These are phyloP conservation scores for Trichoderma koningii DNA, from an alignment of 2,329 filamentous ascomycete genomes.

Conservation along the genomic window DNA sequence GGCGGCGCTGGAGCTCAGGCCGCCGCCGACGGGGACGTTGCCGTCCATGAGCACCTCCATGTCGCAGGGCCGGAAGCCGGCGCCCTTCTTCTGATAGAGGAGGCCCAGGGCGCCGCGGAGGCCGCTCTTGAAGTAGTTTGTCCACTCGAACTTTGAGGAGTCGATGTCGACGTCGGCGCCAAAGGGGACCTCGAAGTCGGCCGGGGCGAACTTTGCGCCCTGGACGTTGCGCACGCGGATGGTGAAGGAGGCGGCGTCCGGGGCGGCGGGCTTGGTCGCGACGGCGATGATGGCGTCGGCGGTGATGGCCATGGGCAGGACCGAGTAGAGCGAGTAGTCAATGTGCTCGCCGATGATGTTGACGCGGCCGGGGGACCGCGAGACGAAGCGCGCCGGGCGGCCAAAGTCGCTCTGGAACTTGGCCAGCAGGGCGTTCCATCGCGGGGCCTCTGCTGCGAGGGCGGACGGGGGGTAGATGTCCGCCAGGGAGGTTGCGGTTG, in stretches of 20 bases:
- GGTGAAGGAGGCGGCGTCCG: constrained; percentile 57
- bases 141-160: constrained; percentile 84
- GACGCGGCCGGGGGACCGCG: constrained; percentile 88
- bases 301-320: constrained; percentile 92
- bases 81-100: constrained; percentile 66
- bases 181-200: constrained; percentile 70
- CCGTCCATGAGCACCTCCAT: constrained; percentile 92
- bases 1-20: constrained; percentile 89
- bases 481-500: constrained; percentile 70
- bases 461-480: constrained; percentile 83
- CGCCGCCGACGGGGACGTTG: constrained; percentile 87
- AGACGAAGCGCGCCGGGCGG: constrained; percentile 73
- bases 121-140: constrained; percentile 97
- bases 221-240: constrained; percentile 82
- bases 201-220: constrained; percentile 70
- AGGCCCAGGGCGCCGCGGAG: constrained; percentile 79
- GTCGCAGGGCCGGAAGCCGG: constrained; percentile 63
- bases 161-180: constrained; percentile 75
- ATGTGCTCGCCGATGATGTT: constrained; percentile 99
- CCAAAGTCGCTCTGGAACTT: constrained; percentile 73
- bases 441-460: constrained; percentile 63
- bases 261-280: constrained; percentile 53
- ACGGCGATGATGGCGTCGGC: constrained; percentile 90
- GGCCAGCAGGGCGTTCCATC: constrained; percentile 75
- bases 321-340: constrained; percentile 95